Base-by-base conservation (phyloP, 768 basidiomycete species). In the Podaxis sp. region DNA sequence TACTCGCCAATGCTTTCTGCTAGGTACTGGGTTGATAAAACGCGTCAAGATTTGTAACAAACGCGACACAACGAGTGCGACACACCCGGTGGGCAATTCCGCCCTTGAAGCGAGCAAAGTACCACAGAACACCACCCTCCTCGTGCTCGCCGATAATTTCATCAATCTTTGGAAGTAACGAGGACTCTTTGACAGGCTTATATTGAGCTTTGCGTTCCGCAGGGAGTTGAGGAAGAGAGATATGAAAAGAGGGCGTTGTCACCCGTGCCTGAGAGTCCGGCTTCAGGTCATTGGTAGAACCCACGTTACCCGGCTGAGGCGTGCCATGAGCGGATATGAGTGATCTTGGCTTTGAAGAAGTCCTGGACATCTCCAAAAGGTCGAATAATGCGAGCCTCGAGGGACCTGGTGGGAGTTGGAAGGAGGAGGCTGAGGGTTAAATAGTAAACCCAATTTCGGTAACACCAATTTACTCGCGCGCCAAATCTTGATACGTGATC, bases 71-170 rank as follows among this genome's bases (percentile, higher is more conserved):
- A 59, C 55, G 24, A 6, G 64, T 57, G 54, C 57, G 63, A 66
- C 80, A 61, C 63, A 88, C 90, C 75, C 81, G 85, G 66, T 82
- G 78, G 11, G 82, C 80, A 29, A 85, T 80, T n/a, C 86, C 89
- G 52, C 80, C 80, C 50, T 75, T 72, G 65, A 80, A 82, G 38
- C 83, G 80, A 47, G 85, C 89, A 72, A 82, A 92, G 70, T 86
- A 90, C 68, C 79, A 88, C 17, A 76, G 69, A n/a, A 71, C 69
- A 22, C 66, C 68, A 6, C 68, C 73, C 4, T 79, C 73, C 11
- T 66, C 57, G 63, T 81, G 80, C 69, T 90, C 86, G 6, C 88
- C 88, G 63, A 90, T 80, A 27, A 91, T 76, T 64, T 83, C 78
- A 63, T 76, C 74, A 7, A 77, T 63, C 17, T 68, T 65, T 15